phyloP scores from a whole-genome alignment of 2,329 filamentous ascomycete species.

The Fusarium sp. region DNA sequence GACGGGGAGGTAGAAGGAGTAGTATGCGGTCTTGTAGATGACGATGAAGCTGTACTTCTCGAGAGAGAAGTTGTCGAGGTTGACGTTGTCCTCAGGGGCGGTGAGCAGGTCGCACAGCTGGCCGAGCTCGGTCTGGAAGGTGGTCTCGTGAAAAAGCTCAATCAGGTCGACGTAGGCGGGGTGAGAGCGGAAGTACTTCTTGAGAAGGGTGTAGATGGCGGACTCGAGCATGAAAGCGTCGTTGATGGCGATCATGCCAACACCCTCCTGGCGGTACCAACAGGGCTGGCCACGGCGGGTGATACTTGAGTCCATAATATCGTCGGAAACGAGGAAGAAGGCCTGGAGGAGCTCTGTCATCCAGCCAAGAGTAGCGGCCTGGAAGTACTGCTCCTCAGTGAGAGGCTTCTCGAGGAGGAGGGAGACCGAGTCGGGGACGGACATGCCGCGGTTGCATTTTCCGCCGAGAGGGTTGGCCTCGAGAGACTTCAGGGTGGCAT shows the following conservation, averaged over 20 bases:
- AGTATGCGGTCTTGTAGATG: conserved; percentile 99
- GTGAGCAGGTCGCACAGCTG: conserved; percentile 96
- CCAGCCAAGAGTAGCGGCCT: conserved; percentile 91
- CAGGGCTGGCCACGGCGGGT: conserved; percentile 94
- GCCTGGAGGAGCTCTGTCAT: conserved; percentile 98
- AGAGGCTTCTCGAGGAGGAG: conserved; percentile 79
- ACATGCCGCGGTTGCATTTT: conserved; percentile 99
- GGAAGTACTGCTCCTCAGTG: conserved; percentile 85
- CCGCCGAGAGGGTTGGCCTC: conserved; percentile 90
- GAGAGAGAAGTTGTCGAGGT: conserved; percentile 94
- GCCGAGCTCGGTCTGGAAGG: conserved; percentile 94
- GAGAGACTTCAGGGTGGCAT: conserved; percentile 62
- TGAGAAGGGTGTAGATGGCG: conserved; percentile 89
- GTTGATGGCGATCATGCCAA: conserved; percentile 98
- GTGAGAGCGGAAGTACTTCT: conserved; percentile 92
- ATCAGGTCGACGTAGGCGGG: conserved; percentile 89
- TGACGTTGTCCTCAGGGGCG: conserved; percentile 91
- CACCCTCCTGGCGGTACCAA: conserved; percentile 91
- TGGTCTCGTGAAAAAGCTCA: conserved; percentile 95
- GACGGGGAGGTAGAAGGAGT: conserved; percentile 98
- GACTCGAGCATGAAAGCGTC: conserved; percentile 96
- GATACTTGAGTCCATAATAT: conserved; percentile 98
- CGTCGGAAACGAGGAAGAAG: conserved; percentile 98
- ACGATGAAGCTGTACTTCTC: conserved; percentile 98
- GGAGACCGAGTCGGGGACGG: conserved; percentile 89